phyloP scores from a whole-genome alignment of 805 yeast species.

The Pichia phayaonensis region DNA sequence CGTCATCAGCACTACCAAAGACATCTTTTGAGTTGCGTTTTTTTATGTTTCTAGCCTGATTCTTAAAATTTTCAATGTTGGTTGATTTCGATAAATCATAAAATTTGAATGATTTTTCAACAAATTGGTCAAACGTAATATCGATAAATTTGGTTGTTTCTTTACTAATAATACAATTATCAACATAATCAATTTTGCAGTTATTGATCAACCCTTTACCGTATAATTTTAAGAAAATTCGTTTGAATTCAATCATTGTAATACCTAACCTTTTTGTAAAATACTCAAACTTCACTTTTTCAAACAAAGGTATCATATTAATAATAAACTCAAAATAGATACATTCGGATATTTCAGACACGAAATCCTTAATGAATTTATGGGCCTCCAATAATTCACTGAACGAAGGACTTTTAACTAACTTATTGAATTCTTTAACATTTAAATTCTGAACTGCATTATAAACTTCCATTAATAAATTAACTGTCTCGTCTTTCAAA shows the following conservation, averaged over 20 bases:
- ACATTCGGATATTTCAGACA: conserved; percentile 21
- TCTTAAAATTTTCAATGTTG: background rate
- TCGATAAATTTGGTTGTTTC: conserved; percentile 3
- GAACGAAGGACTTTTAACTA: conserved; percentile 13
- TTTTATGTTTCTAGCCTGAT: background rate
- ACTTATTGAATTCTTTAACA: conserved; percentile 17
- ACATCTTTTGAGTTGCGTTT: background rate
- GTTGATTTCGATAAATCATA: background rate
- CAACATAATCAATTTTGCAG: conserved; percentile 22
- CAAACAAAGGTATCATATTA: conserved; percentile 18
- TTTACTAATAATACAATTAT: conserved; percentile 9
- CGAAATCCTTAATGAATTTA: conserved; percentile 16
- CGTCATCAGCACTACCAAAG: too few species aligned
- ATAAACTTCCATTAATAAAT: conserved; percentile 22
- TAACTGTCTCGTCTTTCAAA: conserved; percentile 14
- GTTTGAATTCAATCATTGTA: conserved; percentile 14
- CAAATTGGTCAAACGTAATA: background rate
- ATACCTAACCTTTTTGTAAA: conserved; percentile 18
- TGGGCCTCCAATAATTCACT: conserved; percentile 9
- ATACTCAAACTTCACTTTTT: conserved; percentile 15
- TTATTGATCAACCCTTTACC: conserved; percentile 19
- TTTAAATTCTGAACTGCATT: conserved; percentile 20
- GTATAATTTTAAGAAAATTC: conserved; percentile 20
- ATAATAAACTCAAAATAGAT: conserved; percentile 20
- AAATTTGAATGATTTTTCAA: conserved; percentile 1